These are phyloP conservation scores for Myxozyma vanderwaltii DNA, from an alignment of 805 yeast genomes.

Conservation along the genomic window DNA sequence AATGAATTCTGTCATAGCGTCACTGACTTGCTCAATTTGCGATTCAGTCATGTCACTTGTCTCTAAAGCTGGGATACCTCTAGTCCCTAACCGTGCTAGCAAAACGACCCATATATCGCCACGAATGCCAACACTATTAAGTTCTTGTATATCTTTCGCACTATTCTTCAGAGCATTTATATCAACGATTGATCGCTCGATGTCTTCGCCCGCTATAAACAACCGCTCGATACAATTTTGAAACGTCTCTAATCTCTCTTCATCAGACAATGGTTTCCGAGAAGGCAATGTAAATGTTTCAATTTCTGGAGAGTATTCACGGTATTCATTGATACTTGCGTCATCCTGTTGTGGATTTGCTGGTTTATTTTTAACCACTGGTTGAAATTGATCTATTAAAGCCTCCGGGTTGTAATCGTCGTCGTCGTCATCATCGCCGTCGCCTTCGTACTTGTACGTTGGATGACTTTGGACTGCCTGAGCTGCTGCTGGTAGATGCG, in stretches of 20 bases:
- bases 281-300: constrained; percentile 16
- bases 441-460: constrained; percentile 1
- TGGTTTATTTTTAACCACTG: constrained; percentile 4
- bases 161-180: constrained; percentile 7
- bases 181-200: constrained; percentile 18
- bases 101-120: constrained; percentile 76
- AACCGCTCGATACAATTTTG: constrained; percentile 53
- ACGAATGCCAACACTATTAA: constrained; percentile 56
- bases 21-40: constrained; percentile 37
- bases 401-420: constrained; percentile 21
- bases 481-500: constrained; percentile 34
- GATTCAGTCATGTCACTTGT: constrained; percentile 8
- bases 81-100: constrained; percentile 73
- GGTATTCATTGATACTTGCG: constrained; percentile 5
- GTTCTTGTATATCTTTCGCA: constrained; percentile 35
- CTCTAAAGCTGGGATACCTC: constrained; percentile 43
- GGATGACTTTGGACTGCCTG: background rate
- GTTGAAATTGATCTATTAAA: constrained; percentile 17
- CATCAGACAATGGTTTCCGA: constrained; percentile 48
- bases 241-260: constrained; percentile 61
- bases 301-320: constrained; percentile 13
- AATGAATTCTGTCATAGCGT: constrained; percentile 56
- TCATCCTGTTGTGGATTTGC: constrained; percentile 5
- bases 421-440: constrained; percentile 9
- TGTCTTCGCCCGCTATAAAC: constrained; percentile 21